Base-by-base conservation (phyloP, 2,329 filamentous ascomycete species). In the Ilyonectria sp. region DNA sequence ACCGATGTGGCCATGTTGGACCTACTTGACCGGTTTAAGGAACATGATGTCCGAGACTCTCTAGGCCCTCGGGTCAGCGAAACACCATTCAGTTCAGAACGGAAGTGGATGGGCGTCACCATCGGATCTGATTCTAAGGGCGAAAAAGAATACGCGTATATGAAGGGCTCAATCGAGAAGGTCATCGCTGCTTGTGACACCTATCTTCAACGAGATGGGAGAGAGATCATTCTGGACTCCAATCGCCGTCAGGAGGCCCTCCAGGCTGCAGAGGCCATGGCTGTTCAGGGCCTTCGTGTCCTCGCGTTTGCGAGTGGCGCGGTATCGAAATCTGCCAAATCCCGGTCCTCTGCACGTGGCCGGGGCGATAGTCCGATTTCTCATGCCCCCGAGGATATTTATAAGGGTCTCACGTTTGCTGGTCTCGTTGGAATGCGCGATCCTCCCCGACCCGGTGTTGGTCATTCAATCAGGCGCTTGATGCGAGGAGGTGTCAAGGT, bases 61-160 rank as follows among this genome's bases (percentile, higher is more conserved):
- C 90, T 97, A 60, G 94, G 94, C n/a, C 87, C 89, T 35, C 92
- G 95, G 55, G 89, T 92, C 35, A 90, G 91, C 49, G 96, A 99
- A 80, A 95, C 94, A 0, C 95, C 96, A 0, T 99, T 99, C 81
- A 98, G 95, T 79, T 99, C 96, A 1, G 94, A 97, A 78, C 90
- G 95, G 64, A 99, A 99, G 81, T 99, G 95, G 95, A 99, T 99
- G 97, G 97, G 97, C 37, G 95, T 98, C 31, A 92, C 94, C 2
- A 93, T 98, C 73, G 90, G 90, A 49, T 84, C 86, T 23, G 86
- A 89, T 54, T 82, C 84, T 33, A 86, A 85, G 65, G 83, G 84
- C 60, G 91, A 92, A 43, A 90, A 91, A 68, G 93, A 97, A 75
- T 91, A 94, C 71, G 95, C 94, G 1, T 99, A 98, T 79, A 93